Evolutionary conservation across 306 rosid species (phyloP).

Genomic region (Prunus mongolica): DNA sequence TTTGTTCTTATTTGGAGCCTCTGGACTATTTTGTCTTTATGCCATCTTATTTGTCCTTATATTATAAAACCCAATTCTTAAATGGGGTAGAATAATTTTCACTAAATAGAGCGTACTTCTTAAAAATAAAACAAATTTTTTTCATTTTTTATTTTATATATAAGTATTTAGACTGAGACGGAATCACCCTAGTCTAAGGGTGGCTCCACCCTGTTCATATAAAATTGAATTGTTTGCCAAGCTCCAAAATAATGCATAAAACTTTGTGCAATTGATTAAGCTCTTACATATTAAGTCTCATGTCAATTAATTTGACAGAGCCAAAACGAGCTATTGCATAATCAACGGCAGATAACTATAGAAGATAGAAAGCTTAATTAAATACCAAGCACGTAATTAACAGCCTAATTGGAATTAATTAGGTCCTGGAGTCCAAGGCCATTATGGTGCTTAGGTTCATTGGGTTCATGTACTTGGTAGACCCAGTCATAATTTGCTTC

Average conservation of each 20-base stretch:
- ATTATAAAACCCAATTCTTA: too few relatives aligned
- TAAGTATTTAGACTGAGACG: too few relatives aligned
- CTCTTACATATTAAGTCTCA: neutral
- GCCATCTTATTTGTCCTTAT: too few relatives aligned
- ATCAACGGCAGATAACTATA: neutral
- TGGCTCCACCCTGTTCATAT: too few relatives aligned
- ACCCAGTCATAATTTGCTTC: constrained; percentile 35
- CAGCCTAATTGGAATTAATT: too few relatives aligned
- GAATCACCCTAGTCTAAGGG: too few relatives aligned
- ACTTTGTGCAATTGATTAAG: neutral
- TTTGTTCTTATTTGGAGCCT: too few relatives aligned
- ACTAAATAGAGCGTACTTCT: too few relatives aligned
- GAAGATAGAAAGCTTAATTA: neutral
- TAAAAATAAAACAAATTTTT: too few relatives aligned
- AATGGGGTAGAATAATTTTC: too few relatives aligned
- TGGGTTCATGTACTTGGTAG: constrained; percentile 38
- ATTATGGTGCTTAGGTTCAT: constrained; percentile 57
- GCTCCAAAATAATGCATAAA: neutral
- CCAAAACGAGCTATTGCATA: neutral
- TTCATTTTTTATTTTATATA: too few relatives aligned
- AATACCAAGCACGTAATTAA: neutral
- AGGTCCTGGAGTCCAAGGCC: constrained; percentile 38
- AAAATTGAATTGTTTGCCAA: neutral
- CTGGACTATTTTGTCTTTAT: too few relatives aligned
- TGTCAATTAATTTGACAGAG: neutral